A percentile compares a stretch with the other conserved stretches of the same genome.
phyloP scores from a whole-genome alignment of 73 alveolate genomes.

The Paramecium tetraurelia region DNA sequence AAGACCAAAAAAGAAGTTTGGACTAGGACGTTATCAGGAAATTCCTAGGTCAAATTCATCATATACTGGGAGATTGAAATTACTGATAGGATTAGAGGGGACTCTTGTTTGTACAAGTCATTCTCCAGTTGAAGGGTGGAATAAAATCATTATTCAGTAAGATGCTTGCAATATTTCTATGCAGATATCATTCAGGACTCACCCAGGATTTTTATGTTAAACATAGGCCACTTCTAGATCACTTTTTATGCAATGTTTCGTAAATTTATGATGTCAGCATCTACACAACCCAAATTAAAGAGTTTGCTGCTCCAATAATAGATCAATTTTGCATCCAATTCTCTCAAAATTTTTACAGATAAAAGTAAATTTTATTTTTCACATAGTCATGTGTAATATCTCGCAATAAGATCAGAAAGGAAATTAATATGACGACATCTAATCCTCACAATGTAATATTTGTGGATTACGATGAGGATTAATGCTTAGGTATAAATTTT shows the following conservation, averaged over 20 bases:
- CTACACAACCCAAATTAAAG: neutral
- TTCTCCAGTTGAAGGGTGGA: neutral
- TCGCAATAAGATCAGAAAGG: neutral
- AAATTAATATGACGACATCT: neutral
- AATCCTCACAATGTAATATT: constrained; percentile 13
- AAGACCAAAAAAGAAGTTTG: neutral
- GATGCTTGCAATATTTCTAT: neutral
- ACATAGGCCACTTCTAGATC: neutral
- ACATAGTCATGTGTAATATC: constrained; percentile 22
- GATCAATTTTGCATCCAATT: neutral
- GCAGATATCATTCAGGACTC: neutral
- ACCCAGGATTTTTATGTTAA: neutral
- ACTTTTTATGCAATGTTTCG: neutral
- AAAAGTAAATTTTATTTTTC: constrained; percentile 3
- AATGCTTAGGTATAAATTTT: neutral
- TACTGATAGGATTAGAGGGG: constrained; percentile 17
- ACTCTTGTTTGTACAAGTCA: constrained; percentile 12
- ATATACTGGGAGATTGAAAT: neutral
- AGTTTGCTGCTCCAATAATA: constrained; percentile 1
- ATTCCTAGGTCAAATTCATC: neutral
- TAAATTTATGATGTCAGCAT: neutral
- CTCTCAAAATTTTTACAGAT: neutral
- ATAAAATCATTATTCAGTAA: neutral
- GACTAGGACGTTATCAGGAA: neutral
- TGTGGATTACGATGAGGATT: constrained; percentile 11